A percentile compares a stretch with the other conserved stretches of the same genome.
phyloP scores from a whole-genome alignment of 129 eudicot genomes.

The Tagetes patula region DNA sequence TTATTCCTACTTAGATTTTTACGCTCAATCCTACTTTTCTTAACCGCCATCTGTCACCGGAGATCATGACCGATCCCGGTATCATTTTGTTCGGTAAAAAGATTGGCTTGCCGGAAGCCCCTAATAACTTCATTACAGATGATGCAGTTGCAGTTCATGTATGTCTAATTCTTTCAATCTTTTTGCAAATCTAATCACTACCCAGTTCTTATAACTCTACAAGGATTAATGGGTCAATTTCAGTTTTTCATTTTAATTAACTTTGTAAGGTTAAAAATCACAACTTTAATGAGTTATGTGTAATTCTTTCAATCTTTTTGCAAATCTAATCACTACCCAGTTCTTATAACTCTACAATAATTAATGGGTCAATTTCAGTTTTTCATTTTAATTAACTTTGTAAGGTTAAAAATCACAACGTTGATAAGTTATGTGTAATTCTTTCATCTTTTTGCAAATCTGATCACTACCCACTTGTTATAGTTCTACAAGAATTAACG shows the following conservation, averaged over 20 bases:
- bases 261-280: background rate
- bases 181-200: conserved; percentile 18
- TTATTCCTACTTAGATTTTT: conserved; percentile 31
- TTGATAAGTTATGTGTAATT: conserved; percentile 12
- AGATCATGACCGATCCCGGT: conserved; percentile 50
- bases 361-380: background rate
- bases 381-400: background rate
- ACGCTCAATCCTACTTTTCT: background rate
- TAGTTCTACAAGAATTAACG: background rate
- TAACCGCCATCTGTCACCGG: conserved; percentile 1
- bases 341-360: background rate
- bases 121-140: background rate
- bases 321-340: conserved; percentile 25
- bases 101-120: conserved; percentile 56
- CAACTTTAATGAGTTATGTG: background rate
- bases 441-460: conserved; percentile 14
- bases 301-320: background rate
- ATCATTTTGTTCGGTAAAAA: conserved; percentile 75
- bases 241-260: background rate
- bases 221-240: background rate
- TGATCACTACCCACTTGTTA: conserved; percentile 22
- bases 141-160: conserved; percentile 23
- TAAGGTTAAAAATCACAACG: background rate
- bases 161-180: conserved; percentile 5
- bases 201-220: conserved; percentile 9